Evolutionary conservation across 2,329 filamentous ascomycete species (phyloP).

Genomic region (Paracamarosporium sp.): DNA sequence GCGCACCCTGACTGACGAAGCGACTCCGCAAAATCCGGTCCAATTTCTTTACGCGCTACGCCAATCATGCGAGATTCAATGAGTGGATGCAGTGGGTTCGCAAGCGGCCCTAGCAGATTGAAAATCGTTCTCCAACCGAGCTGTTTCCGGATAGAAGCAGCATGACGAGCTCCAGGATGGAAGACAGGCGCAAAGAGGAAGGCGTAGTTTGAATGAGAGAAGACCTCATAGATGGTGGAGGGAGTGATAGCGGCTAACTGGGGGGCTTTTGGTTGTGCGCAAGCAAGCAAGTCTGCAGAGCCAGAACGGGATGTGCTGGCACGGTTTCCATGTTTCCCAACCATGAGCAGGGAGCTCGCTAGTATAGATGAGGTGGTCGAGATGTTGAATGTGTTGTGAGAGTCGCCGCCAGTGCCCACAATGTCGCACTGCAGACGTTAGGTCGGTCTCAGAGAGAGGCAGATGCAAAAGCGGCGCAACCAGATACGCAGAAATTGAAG

Average conservation of each 20-base stretch:
- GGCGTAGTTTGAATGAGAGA: constrained; percentile 83
- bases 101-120: constrained; percentile 91
- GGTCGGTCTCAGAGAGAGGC: background rate
- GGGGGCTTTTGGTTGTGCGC: constrained; percentile 74
- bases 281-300: constrained; percentile 87
- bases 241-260: constrained; percentile 78
- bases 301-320: constrained; percentile 95
- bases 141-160: constrained; percentile 83
- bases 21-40: constrained; percentile 87
- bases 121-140: constrained; percentile 96
- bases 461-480: background rate
- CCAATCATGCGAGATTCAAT: constrained; percentile 94
- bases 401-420: constrained; percentile 95
- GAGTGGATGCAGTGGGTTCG: constrained; percentile 79
- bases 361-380: constrained; percentile 94
- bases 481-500: too few species aligned
- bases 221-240: constrained; percentile 73
- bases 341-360: constrained; percentile 80
- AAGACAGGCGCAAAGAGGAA: constrained; percentile 97
- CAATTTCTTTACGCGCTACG: constrained; percentile 85
- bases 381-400: constrained; percentile 98
- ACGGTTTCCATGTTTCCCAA: constrained; percentile 95
- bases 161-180: constrained; percentile 92
- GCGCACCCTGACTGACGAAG: constrained; percentile 75
- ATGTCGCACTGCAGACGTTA: constrained; percentile 76